A percentile compares a stretch with the other conserved stretches of the same genome.
phyloP scores from a whole-genome alignment of 169 alveolate species.

The Eimeria necatrix region DNA sequence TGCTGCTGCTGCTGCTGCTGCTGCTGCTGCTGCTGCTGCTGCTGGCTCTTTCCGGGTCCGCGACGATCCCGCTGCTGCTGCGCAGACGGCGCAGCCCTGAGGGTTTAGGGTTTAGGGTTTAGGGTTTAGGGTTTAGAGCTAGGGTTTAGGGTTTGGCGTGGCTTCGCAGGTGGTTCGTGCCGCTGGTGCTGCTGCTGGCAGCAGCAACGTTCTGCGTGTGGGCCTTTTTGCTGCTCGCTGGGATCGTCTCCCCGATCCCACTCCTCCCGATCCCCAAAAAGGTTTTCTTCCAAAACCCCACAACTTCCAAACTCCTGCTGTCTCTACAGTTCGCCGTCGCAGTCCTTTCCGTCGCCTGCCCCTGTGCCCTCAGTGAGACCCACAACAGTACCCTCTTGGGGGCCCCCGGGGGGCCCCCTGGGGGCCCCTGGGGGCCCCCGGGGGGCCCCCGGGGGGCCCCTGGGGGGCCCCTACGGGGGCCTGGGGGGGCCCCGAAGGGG shows the following conservation, averaged over 20 bases:
- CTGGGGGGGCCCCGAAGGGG: too few species aligned
- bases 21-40: too few species aligned
- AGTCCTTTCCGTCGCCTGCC: slow-evolving; percentile 80
- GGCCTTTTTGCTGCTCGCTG: slow-evolving; percentile 11
- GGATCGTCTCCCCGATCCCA: background rate
- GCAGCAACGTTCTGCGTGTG: slow-evolving; percentile 29
- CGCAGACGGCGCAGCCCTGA: background rate
- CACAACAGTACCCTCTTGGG: background rate
- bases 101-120: background rate
- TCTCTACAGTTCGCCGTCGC: slow-evolving; percentile 65
- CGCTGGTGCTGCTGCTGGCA: slow-evolving; percentile 15
- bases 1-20: background rate
- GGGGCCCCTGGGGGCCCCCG: background rate
- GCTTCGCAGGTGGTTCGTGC: slow-evolving; percentile 47
- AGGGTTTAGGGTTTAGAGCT: background rate
- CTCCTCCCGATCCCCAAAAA: background rate
- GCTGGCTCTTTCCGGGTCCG: background rate
- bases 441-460: background rate
- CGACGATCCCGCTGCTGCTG: background rate
- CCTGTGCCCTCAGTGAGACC: slow-evolving; percentile 80
- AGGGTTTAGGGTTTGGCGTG: background rate
- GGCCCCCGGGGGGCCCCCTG: too few species aligned
- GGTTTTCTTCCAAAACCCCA: background rate
- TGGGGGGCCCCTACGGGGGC: too few species aligned
- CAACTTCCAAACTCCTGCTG: background rate